Evolutionary conservation across 345 rosid species (phyloP).

Genomic region (Aquilaria yunnanensis): DNA sequence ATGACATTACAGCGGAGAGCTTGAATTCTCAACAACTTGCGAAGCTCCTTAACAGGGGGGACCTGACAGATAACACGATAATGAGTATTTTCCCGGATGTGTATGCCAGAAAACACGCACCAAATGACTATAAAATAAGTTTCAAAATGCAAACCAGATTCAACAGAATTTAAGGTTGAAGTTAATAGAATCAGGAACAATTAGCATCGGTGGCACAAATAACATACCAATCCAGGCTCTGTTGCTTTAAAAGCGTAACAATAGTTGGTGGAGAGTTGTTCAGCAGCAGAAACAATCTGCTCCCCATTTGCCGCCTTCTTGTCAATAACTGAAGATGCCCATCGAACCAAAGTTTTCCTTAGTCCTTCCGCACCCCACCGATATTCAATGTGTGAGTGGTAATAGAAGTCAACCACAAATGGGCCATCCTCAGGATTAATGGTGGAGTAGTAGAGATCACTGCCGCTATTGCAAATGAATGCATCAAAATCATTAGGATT

Average conservation of each 20-base stretch:
- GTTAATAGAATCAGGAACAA: neutral
- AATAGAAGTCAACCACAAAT: constrained; percentile 79
- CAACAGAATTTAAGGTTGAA: constrained; percentile 7
- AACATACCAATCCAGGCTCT: constrained; percentile 55
- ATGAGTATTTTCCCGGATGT: neutral
- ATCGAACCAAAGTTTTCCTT: constrained; percentile 88
- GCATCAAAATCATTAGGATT: constrained; percentile 88
- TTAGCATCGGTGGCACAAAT: neutral
- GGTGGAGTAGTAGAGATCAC: constrained; percentile 87
- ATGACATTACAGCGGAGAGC: constrained; percentile 83
- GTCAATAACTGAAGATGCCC: constrained; percentile 60
- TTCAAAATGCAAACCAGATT: constrained; percentile 3
- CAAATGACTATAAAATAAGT: neutral
- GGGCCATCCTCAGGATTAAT: constrained; percentile 58
- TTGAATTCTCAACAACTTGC: constrained; percentile 80
- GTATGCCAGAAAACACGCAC: neutral
- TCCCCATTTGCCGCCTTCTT: constrained; percentile 45
- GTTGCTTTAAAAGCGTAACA: constrained; percentile 73
- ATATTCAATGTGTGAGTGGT: constrained; percentile 92
- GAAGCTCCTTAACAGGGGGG: constrained; percentile 76
- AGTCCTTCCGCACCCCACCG: constrained; percentile 99
- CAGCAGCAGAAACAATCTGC: constrained; percentile 58
- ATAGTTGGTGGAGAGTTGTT: constrained; percentile 82
- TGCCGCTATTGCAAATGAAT: constrained; percentile 88
- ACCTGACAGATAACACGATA: constrained; percentile 36